Evolutionary conservation across 2,329 filamentous ascomycete genomes (phyloP).

Genomic region (Fusarium sp.): DNA sequence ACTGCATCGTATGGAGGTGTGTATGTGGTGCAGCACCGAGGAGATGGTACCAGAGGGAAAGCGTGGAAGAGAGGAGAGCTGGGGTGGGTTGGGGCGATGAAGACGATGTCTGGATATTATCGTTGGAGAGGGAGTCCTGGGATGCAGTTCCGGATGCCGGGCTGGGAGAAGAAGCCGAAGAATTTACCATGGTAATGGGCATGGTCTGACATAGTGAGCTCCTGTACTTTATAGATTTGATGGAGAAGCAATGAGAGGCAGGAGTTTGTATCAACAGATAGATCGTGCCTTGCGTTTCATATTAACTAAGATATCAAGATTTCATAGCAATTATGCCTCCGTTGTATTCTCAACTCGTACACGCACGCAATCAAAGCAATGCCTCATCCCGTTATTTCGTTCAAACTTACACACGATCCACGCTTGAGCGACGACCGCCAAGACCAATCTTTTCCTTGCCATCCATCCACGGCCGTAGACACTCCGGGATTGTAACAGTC

Average conservation of each 20-base stretch:
- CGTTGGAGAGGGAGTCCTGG: slow-evolving; percentile 47
- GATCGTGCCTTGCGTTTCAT: slow-evolving; percentile 19
- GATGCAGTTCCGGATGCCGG: slow-evolving; percentile 47
- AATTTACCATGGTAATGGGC: slow-evolving; percentile 25
- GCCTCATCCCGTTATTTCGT: background rate
- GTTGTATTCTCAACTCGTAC: slow-evolving; percentile 24
- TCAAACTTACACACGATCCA: slow-evolving; percentile 47
- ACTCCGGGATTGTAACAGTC: slow-evolving; percentile 81
- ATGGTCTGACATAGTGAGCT: too few relatives aligned
- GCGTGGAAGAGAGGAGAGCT: slow-evolving; percentile 60
- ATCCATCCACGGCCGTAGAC: slow-evolving; percentile 87
- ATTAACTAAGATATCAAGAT: slow-evolving; percentile 36
- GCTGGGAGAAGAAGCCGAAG: slow-evolving; percentile 41
- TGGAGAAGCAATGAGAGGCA: background rate
- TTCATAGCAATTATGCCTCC: slow-evolving; percentile 25
- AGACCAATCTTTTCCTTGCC: slow-evolving; percentile 74
- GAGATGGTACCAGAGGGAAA: slow-evolving; percentile 49
- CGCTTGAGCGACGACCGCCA: slow-evolving; percentile 48
- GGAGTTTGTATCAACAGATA: slow-evolving; percentile 2
- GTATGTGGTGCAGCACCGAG: slow-evolving; percentile 51
- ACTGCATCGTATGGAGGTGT: slow-evolving; percentile 43
- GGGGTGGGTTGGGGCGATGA: slow-evolving; percentile 62
- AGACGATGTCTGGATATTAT: slow-evolving; percentile 57
- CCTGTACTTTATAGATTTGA: background rate
- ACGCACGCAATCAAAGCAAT: slow-evolving; percentile 22